Conservation (phyloP, 345 rosid genomes). For the Salix suchowensis region DNA sequence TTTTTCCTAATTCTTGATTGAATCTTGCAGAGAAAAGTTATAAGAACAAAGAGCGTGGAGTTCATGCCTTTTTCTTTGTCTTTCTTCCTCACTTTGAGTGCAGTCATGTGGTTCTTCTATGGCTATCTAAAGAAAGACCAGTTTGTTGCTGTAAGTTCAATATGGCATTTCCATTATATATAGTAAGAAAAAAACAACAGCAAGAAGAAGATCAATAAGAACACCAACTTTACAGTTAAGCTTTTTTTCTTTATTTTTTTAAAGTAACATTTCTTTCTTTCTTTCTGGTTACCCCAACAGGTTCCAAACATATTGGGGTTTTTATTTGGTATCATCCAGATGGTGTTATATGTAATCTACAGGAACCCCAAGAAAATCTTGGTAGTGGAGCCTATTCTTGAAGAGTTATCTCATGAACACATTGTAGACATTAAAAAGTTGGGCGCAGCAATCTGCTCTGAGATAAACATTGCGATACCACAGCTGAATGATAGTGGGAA, state of each 20-base stretch:
- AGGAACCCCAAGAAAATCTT: constrained; percentile 13
- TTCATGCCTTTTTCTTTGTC: constrained; percentile 64
- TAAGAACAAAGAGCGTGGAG: constrained; percentile 68
- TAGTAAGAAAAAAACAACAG: too few relatives aligned
- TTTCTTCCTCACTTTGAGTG: constrained; percentile 47
- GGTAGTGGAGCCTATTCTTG: constrained; percentile 3
- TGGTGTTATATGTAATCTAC: constrained; percentile 44
- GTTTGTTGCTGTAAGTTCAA: constrained; percentile 18
- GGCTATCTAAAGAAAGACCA: constrained; percentile 28
- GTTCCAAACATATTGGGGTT: constrained; percentile 53
- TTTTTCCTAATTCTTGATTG: neutral
- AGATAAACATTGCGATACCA: constrained; percentile 34
- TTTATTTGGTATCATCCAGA: constrained; percentile 46
- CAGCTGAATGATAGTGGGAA: constrained; percentile 18
- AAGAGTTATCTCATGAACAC: constrained; percentile 7
- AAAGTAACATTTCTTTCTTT: neutral
- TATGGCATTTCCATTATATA: too few relatives aligned
- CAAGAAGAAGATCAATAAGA: too few relatives aligned
- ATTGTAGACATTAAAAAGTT: constrained; percentile 41
- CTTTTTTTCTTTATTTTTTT: neutral
- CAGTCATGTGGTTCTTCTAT: constrained; percentile 51
- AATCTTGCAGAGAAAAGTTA: constrained; percentile 66
- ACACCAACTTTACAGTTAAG: neutral
- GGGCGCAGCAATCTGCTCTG: constrained; percentile 37
- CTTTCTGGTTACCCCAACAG: constrained; percentile 21